Base-by-base conservation (phyloP, 2,329 filamentous ascomycete genomes). In the Diplodia mutila region DNA sequence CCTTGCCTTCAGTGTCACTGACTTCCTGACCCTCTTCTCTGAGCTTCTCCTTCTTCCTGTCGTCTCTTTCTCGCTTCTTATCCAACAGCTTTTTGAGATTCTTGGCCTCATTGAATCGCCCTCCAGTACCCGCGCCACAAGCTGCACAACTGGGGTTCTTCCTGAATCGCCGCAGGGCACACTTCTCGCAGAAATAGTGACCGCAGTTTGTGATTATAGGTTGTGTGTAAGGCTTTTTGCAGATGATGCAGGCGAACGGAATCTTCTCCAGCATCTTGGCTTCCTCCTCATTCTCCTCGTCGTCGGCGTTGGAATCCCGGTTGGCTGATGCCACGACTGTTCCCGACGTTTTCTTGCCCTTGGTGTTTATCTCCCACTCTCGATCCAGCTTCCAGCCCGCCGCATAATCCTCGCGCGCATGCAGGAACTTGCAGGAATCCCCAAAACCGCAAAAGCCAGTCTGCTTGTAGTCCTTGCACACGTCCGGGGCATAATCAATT, bases 151-250 rank as follows among this genome's bases (percentile, higher is more conserved):
- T 88, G 4, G 94, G 94, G 73, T 94, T 92, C 76, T 92, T 95
- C 70, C 91, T 86, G 77, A 97, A 98, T 71, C 94, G 83, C 76
- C 91, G 89, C 73, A 98, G 82, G 29, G 95, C 95, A 78, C 95
- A 99, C 1, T 86, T 84, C 78, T 97, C 91, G 77, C 95, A 99
- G 76, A 98, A 98, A 78, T 98, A 98, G 78, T 99, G 95, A 0
- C 93, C 91, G 72, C 95, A 99, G 71, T 93, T 91, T 14, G 95
- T 98, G 27, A 94, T 83, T 14, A 98, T 87, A 0, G 95, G 94
- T 67, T 87, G 85, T 73, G 88, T 90, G 80, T 97, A 97, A 1
- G 89, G 80, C 46, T 88, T 86, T 73, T 90, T 89, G 83, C 94
- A 97, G 69, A 97, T 92, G 70, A 97, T 87, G 78, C 94, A 97